These are phyloP conservation scores for Farysia itapuensis DNA, from an alignment of 1,284 basidiomycete species.

Conservation along the genomic window DNA sequence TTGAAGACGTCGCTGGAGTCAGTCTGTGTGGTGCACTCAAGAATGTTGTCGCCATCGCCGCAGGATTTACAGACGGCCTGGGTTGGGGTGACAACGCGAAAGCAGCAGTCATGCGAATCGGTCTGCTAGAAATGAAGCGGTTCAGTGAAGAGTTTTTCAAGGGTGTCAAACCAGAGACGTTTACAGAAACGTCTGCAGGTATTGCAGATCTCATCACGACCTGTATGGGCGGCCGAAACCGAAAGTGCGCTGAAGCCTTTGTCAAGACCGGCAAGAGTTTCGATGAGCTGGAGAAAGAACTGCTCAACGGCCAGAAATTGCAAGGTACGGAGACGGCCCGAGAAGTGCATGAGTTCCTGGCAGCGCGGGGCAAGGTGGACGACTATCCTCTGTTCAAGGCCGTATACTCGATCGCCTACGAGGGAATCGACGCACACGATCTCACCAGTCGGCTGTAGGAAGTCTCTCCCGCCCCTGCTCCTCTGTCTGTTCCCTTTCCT, in stretches of 20 bases:
- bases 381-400: conserved; percentile 66
- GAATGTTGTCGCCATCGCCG: conserved; percentile 66
- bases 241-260: conserved; percentile 65
- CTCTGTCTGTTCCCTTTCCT: too few species aligned
- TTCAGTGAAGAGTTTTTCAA: conserved; percentile 66
- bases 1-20: conserved; percentile 66
- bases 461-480: too few species aligned
- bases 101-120: conserved; percentile 66
- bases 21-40: conserved; percentile 67
- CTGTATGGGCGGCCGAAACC: conserved; percentile 66
- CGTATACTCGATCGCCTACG: conserved; percentile 58
- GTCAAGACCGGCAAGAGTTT: conserved; percentile 65
- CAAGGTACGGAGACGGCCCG: conserved; percentile 65
- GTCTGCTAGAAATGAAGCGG: conserved; percentile 60
- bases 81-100: conserved; percentile 67
- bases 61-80: conserved; percentile 66
- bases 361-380: conserved; percentile 62
- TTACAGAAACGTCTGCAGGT: conserved; percentile 64
- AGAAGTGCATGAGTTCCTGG: conserved; percentile 64
- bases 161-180: conserved; percentile 64
- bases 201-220: conserved; percentile 68
- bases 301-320: conserved; percentile 66
- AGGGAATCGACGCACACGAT: conserved; percentile 59
- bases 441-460: conserved; percentile 58
- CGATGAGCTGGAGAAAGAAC: conserved; percentile 65